Evolutionary conservation across 257 asterid species (phyloP).

Genomic region (Fraxinus anomala): DNA sequence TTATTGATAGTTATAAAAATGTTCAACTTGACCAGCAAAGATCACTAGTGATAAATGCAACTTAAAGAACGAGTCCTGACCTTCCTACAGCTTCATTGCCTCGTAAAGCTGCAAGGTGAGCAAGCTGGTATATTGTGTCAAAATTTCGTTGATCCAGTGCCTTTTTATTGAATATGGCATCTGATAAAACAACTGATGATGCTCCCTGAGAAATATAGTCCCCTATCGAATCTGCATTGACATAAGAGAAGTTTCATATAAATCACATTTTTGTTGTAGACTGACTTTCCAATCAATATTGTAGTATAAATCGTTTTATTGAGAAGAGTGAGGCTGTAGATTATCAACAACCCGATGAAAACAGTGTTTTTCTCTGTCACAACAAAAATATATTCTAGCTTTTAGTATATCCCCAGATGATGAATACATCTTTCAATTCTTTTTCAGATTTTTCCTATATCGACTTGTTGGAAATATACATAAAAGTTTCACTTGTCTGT

Average conservation of each 20-base stretch:
- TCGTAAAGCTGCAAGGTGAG: constrained; percentile 46
- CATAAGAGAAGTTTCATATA: background rate
- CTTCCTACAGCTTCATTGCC: constrained; percentile 55
- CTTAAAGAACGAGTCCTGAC: constrained; percentile 20
- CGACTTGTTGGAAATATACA: background rate
- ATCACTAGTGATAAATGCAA: background rate
- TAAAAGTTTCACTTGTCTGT: background rate
- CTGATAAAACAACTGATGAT: constrained; percentile 73
- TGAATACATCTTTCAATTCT: background rate
- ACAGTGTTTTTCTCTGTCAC: background rate
- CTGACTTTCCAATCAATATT: background rate
- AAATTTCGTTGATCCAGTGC: constrained; percentile 54
- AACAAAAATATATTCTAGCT: background rate
- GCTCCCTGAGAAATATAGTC: constrained; percentile 70
- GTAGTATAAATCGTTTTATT: background rate
- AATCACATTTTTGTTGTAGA: background rate
- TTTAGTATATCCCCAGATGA: background rate
- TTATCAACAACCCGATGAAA: background rate
- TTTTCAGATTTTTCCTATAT: background rate
- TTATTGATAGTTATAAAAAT: background rate
- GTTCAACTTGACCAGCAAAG: background rate
- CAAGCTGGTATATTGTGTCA: constrained; percentile 49
- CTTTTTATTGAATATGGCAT: constrained; percentile 72
- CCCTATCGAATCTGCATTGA: constrained; percentile 52
- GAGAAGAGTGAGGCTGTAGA: background rate